phyloP scores from a whole-genome alignment of 306 rosid species.

The Alnus glutinosa region DNA sequence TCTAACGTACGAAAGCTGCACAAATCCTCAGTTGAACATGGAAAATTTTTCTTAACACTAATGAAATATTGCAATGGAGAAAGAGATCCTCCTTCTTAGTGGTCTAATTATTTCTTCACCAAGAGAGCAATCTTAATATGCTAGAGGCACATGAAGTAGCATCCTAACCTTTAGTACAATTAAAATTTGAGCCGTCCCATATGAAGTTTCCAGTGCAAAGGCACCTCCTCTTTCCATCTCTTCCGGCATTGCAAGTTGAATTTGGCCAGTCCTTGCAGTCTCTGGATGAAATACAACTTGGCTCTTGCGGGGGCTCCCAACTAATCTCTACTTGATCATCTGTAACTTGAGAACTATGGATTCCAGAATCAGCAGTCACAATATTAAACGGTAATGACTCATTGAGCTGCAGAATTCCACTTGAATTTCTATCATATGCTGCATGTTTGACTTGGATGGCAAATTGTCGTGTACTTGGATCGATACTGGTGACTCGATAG shows the following conservation, averaged over 20 bases:
- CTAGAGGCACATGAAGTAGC: not conserved
- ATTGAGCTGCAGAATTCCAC: not conserved
- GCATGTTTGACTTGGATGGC: not conserved
- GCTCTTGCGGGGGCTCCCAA: constrained; percentile 36
- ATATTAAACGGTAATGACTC: not conserved
- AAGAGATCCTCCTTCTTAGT: too few species aligned
- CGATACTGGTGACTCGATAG: constrained; percentile 15
- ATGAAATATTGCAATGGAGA: too few species aligned
- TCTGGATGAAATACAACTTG: constrained; percentile 17
- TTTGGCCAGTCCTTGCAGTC: constrained; percentile 38
- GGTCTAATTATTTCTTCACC: too few species aligned
- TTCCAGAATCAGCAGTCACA: too few species aligned
- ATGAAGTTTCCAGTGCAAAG: constrained; percentile 23
- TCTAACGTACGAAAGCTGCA: not conserved
- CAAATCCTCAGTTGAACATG: not conserved
- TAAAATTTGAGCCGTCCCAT: constrained; percentile 27
- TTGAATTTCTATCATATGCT: not conserved
- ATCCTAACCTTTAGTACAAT: constrained; percentile 23
- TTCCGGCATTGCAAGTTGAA: constrained; percentile 33
- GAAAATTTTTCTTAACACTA: too few species aligned
- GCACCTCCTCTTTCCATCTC: constrained; percentile 32
- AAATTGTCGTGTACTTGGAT: constrained; percentile 6
- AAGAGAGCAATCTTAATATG: not conserved
- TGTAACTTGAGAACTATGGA: not conserved
- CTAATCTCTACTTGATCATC: constrained; percentile 10